Percentiles rank a stretch among this genome's conserved stretches.
Conservation (phyloP, 441 rosid genomes). For the Pelargonium citronellum region DNA sequence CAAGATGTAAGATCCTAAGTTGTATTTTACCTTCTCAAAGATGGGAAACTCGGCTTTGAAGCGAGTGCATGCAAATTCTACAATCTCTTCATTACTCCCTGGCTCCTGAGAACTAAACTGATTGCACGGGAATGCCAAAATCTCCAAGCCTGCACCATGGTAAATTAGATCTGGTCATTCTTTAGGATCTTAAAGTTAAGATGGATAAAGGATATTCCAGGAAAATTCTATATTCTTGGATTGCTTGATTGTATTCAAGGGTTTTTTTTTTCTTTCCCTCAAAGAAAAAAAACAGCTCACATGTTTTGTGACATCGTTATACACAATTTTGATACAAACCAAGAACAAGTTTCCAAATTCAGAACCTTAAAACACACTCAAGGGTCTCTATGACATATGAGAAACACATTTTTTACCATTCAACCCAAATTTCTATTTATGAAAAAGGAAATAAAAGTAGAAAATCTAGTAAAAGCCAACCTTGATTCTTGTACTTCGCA, state of each 20-base stretch:
- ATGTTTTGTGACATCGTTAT: too few species aligned
- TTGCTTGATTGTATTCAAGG: background rate
- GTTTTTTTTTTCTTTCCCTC: background rate
- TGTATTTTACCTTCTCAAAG: slow-evolving; percentile 45
- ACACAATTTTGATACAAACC: too few species aligned
- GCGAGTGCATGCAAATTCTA: slow-evolving; percentile 63
- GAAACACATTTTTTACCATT: background rate
- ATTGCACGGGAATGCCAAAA: slow-evolving; percentile 71
- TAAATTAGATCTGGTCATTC: background rate
- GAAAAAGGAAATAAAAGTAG: background rate
- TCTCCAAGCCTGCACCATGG: slow-evolving; percentile 45
- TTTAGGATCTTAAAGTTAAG: background rate
- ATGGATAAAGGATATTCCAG: background rate
- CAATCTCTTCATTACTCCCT: slow-evolving; percentile 50
- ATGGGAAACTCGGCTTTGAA: slow-evolving; percentile 74
- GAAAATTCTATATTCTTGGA: background rate
- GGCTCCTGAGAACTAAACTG: slow-evolving; percentile 70
- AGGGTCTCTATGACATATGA: background rate
- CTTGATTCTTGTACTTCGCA: slow-evolving; percentile 49
- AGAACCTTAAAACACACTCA: too few species aligned
- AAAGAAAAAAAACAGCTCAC: too few species aligned
- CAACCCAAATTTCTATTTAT: background rate
- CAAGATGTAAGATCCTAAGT: too few species aligned
- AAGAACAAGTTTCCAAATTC: too few species aligned
- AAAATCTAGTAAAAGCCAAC: slow-evolving; percentile 15